Conservation (phyloP, 306 rosid species). For the Sophora flavescens region DNA sequence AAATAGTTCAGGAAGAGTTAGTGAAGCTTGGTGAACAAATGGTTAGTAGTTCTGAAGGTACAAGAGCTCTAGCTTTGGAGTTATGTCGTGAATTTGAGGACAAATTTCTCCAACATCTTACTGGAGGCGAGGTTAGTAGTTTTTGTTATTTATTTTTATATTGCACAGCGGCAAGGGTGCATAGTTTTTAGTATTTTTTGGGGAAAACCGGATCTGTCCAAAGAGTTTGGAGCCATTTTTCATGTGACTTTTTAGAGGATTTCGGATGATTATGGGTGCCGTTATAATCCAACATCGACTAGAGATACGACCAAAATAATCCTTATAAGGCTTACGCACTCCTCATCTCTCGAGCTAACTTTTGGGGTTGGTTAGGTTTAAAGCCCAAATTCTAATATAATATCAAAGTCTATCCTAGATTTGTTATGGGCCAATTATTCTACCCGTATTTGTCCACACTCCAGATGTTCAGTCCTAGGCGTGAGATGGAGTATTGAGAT, state of each 20-base stretch:
- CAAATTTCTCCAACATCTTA: constrained; percentile 92
- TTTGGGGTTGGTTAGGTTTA: too few species aligned
- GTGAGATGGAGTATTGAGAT: too few species aligned
- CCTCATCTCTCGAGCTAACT: too few species aligned
- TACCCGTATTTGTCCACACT: too few species aligned
- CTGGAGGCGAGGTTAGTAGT: constrained; percentile 92
- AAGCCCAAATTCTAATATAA: too few species aligned
- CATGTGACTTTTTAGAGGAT: neutral
- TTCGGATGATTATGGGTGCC: neutral
- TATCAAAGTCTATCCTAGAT: too few species aligned
- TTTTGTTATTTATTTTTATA: constrained; percentile 28
- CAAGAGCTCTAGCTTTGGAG: constrained; percentile 95
- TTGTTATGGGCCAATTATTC: too few species aligned
- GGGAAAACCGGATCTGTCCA: neutral
- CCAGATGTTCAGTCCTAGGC: too few species aligned
- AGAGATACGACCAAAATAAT: too few species aligned
- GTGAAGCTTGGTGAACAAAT: constrained; percentile 89
- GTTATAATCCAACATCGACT: too few species aligned
- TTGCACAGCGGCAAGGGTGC: constrained; percentile 20
- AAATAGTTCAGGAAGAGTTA: constrained; percentile 91
- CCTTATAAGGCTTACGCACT: too few species aligned
- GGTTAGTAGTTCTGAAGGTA: constrained; percentile 92
- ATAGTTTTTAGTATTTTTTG: neutral
- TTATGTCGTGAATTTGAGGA: constrained; percentile 99
- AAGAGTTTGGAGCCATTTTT: neutral